Evolutionary conservation across 768 basidiomycete genomes (phyloP).

Genomic region (Termitomyces sp.): DNA sequence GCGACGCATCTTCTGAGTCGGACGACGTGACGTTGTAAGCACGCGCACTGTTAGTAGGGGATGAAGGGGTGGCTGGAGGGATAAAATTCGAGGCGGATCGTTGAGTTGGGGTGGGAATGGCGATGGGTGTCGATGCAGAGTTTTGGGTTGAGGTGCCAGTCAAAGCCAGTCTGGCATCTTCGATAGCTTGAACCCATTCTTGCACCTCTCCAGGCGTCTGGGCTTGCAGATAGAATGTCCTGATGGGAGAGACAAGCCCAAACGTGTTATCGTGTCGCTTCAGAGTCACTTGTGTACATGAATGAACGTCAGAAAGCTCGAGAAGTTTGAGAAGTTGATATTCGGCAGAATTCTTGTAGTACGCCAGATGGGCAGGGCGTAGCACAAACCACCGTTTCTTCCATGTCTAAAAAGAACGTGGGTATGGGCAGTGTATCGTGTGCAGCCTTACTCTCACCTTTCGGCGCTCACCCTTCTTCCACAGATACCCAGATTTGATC

Average conservation of each 20-base stretch:
- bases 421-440: slow-evolving; percentile 1
- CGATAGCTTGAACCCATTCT: slow-evolving; percentile 80
- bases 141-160: slow-evolving; percentile 58
- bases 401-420: slow-evolving; percentile 68
- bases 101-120: slow-evolving; percentile 35
- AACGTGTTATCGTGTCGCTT: slow-evolving; percentile 90
- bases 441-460: slow-evolving; percentile 55
- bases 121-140: slow-evolving; percentile 47
- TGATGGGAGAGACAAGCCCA: slow-evolving; percentile 82
- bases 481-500: slow-evolving; percentile 89
- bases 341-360: slow-evolving; percentile 95
- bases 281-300: slow-evolving; percentile 79
- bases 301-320: slow-evolving; percentile 83
- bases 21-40: slow-evolving; percentile 60
- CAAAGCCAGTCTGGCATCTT: slow-evolving; percentile 63
- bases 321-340: slow-evolving; percentile 88
- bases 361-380: slow-evolving; percentile 85
- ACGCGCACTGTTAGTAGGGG: slow-evolving; percentile 36
- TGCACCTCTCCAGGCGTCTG: slow-evolving; percentile 64
- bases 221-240: slow-evolving; percentile 92
- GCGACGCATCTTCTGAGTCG: slow-evolving; percentile 70
- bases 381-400: slow-evolving; percentile 99
- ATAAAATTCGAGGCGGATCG: slow-evolving; percentile 21
- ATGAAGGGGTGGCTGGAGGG: slow-evolving; percentile 40
- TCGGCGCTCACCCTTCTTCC: slow-evolving; percentile 96